Conservation (phyloP, 2,329 filamentous ascomycete species). For the Lasiodiplodia hormozganensis region DNA sequence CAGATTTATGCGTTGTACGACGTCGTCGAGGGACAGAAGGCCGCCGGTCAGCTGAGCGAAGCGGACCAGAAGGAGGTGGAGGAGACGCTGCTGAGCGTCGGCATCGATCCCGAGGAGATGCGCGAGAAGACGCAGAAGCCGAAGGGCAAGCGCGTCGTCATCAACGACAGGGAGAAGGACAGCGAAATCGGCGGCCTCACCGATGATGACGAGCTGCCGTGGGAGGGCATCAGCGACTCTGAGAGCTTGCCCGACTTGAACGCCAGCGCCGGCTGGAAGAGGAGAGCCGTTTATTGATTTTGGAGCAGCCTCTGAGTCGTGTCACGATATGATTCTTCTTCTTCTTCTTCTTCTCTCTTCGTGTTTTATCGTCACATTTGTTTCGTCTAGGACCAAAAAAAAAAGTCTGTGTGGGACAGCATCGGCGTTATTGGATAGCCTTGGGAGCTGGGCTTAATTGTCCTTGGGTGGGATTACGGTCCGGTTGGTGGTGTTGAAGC, state of each 20-base stretch:
- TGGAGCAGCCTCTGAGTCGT: background rate
- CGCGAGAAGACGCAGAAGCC: constrained; percentile 32
- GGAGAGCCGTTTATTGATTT: constrained; percentile 5
- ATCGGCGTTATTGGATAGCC: constrained; percentile 7
- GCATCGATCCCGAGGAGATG: constrained; percentile 47
- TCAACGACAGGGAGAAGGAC: constrained; percentile 42
- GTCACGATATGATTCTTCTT: background rate
- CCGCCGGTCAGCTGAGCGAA: constrained; percentile 67
- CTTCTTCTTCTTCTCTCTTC: too few species aligned
- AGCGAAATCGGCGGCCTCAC: constrained; percentile 40
- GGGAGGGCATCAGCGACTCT: constrained; percentile 47
- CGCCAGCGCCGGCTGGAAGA: constrained; percentile 14
- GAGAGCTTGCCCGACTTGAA: constrained; percentile 29
- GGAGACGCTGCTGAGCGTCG: constrained; percentile 51
- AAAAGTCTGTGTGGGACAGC: background rate
- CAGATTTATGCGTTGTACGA: constrained; percentile 86
- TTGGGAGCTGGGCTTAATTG: background rate
- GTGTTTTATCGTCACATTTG: background rate
- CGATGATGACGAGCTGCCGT: constrained; percentile 46
- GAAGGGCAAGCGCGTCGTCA: constrained; percentile 46
- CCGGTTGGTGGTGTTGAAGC: background rate
- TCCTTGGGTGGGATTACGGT: background rate
- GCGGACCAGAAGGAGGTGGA: constrained; percentile 58
- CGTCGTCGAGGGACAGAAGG: constrained; percentile 80
- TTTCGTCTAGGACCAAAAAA: background rate